Percentiles rank a stretch among this genome's conserved stretches.
Conservation (phyloP, 140 eudicot species). For the Bidens hawaiensis region DNA sequence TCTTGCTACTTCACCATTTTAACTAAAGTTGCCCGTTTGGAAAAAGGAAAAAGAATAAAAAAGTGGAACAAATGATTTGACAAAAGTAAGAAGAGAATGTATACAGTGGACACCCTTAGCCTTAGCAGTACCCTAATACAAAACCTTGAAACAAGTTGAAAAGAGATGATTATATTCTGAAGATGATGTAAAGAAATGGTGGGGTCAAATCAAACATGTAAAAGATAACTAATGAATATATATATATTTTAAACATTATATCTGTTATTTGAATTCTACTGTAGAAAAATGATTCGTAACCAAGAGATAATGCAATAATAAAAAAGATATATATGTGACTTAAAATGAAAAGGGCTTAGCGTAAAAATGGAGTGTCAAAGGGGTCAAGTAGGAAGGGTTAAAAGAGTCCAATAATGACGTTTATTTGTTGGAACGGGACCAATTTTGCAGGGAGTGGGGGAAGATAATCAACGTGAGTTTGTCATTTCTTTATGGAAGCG, state of each 20-base stretch:
- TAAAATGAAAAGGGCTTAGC: background rate
- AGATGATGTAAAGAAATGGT: constrained; percentile 14
- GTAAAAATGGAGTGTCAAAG: background rate
- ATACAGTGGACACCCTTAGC: too few relatives aligned
- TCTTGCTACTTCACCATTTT: too few relatives aligned
- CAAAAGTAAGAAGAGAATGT: too few relatives aligned
- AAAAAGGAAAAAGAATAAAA: too few relatives aligned
- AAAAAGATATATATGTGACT: background rate
- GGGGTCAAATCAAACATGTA: constrained; percentile 10
- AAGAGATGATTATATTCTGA: constrained; percentile 3
- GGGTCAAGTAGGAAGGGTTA: background rate
- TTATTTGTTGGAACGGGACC: background rate
- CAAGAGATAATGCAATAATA: too few relatives aligned
- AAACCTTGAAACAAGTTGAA: constrained; percentile 6
- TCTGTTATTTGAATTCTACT: background rate
- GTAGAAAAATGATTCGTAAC: background rate
- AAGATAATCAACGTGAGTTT: background rate
- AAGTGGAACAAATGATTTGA: too few relatives aligned
- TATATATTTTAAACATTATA: background rate
- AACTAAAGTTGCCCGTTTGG: too few relatives aligned
- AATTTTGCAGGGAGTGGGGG: background rate
- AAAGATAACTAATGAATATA: background rate
- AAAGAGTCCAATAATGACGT: background rate
- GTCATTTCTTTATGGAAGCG: background rate
- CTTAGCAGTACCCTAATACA: too few relatives aligned